Base-by-base conservation (phyloP, 768 basidiomycete genomes). In the Termitomyces sp. region DNA sequence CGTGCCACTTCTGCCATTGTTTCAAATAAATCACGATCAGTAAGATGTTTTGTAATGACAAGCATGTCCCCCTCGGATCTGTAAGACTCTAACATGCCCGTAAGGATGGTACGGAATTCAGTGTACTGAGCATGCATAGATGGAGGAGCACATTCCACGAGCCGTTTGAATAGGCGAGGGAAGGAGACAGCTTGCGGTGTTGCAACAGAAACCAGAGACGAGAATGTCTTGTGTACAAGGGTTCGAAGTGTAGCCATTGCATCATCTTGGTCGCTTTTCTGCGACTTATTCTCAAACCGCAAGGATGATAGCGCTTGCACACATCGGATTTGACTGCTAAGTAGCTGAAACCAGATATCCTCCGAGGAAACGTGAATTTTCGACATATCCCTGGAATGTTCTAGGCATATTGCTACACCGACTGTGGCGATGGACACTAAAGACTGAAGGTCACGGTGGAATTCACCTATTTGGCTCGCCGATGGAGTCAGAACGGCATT, bases 1-100 rank as follows among this genome's bases (percentile, higher is more conserved):
- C 72, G 76, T 11, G 79, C 74, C 41, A 85, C 72, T 56, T 84
- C 76, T 38, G 86, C 83, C 47, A 95, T 75, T 0, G 81, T 80
- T 55, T 86, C 83, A 62, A 91, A 94, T 49, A 96, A 72, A 69
- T 98, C 96, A 33, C 88, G 80, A 60, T 89, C 82, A 44, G 94
- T 76, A 46, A 98, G 74, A 59, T 85, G 84, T 61, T 88, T 91
- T 24, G 93, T 90, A 64, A 96, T 94, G 44, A 78, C 72, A 26
- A 98, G 75, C 79, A 95, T 84, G 62, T 98, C 95, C 28, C 90
- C 92, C 62, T 99, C 95, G 3, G 89, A 85, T 40, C 88, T 85
- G 73, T 98, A 98, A 2, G 93, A 89, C 66, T 96, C 94, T 64
- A 98, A 72, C 92, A 98, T 99, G n/a, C 92, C 90, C 0, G 86